A percentile compares a stretch with the other conserved stretches of the same genome.
Conservation (phyloP, 495 filamentous ascomycete species). For the Neurospora sp. region DNA sequence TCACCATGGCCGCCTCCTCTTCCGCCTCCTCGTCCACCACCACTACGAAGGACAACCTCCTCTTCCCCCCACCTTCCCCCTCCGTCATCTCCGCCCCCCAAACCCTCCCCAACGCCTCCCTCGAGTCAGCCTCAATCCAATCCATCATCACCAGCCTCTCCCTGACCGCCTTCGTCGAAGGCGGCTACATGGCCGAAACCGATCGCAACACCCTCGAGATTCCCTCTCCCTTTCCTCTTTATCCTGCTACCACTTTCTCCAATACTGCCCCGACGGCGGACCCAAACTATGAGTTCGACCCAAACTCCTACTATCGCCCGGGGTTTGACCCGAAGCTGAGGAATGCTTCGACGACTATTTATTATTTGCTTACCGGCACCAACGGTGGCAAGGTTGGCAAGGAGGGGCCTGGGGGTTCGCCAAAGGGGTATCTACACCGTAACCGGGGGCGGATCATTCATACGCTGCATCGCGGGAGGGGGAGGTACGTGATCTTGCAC, state of each 20-base stretch:
- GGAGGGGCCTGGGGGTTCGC: slow-evolving; percentile 11
- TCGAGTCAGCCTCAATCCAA: slow-evolving; percentile 27
- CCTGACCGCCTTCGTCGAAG: slow-evolving; percentile 47
- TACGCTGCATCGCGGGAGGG: slow-evolving; percentile 48
- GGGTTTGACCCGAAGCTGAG: slow-evolving; percentile 29
- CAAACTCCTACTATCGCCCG: slow-evolving; percentile 11
- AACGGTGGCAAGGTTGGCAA: background rate
- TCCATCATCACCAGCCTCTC: slow-evolving; percentile 34
- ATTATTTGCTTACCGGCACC: slow-evolving; percentile 50
- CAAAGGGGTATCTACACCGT: slow-evolving; percentile 49
- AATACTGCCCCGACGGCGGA: background rate
- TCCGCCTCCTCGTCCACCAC: background rate
- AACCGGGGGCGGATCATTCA: slow-evolving; percentile 52
- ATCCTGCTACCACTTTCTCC: slow-evolving; percentile 5
- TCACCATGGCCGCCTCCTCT: slow-evolving; percentile 1
- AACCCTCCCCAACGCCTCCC: slow-evolving; percentile 7
- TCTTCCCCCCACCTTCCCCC: background rate
- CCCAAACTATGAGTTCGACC: background rate
- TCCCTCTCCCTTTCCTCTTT: slow-evolving; percentile 37
- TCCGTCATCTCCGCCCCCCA: slow-evolving; percentile 14
- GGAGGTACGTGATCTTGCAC: slow-evolving; percentile 52
- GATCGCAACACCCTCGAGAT: slow-evolving; percentile 43
- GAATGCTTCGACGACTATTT: slow-evolving; percentile 43
- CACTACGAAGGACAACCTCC: background rate
- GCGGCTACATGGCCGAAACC: slow-evolving; percentile 55